Evolutionary conservation across 2,329 filamentous ascomycete genomes (phyloP), one percentile per base, ranked within the genome.

Genomic region (Dryadomyces quercivorus): DNA sequence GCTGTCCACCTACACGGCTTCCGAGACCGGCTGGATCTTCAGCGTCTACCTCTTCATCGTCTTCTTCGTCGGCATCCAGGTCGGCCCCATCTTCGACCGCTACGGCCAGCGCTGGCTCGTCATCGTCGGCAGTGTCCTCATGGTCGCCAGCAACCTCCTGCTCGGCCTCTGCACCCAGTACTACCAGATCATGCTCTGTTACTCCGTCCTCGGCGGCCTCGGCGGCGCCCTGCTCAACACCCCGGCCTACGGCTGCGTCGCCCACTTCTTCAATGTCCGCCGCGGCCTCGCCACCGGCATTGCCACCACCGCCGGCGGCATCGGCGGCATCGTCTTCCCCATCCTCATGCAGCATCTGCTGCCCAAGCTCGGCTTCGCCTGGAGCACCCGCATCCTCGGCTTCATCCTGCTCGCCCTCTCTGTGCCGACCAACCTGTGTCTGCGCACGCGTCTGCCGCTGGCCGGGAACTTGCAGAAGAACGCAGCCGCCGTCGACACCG

Each of bases 11-110:
- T 84, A 89, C 65, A 78, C 71, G 54, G 75, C 84, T 12, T 83
- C 82, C 4, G 75, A 79, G 52, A 83, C 90, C 50, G 86, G 86
- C n/a, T 95, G 89, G 89, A 88, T 95, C 59, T 91, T 92, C 62
- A 84, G 84, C 61, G 70, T 93, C 52, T 92, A 90, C 64, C 75
- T 88, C 34, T 94, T 93, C 63, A 72, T 92, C 49, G 80, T 86
- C 48, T 92, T 93, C 66, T 88, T 92, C 63, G 82, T 86, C 42
- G 88, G 88, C 26, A 79, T 94, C 10, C 86, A 92, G 62, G 83
- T 91, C 51, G 89, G 89, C 0, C 88, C 89, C 0, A 67, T 93
- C 42, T 94, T 94, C 64, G 89, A 95, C 65, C 77, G 78, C 49
- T 78, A 84, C 59, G 89, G 89, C 0, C 85, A 88, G 0, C 74